phyloP scores from a whole-genome alignment of 208 protist species.

The Acanthamoeba sp. region DNA sequence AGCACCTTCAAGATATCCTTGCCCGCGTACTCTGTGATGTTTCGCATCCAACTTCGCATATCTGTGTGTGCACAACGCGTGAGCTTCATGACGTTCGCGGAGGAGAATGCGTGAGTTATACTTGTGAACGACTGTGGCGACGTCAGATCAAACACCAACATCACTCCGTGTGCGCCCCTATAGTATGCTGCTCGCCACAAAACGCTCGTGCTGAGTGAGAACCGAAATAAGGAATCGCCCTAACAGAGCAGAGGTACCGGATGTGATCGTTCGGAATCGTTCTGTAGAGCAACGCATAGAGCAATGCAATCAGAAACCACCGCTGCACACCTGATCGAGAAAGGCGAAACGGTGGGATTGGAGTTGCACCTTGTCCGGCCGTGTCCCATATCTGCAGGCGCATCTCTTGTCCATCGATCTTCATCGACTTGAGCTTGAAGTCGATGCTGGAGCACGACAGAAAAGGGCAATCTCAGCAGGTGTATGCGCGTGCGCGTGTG shows the following conservation, averaged over 20 bases:
- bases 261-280: not conserved
- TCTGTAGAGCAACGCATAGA: not conserved
- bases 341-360: not conserved
- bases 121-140: not conserved
- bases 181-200: not conserved
- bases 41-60: not conserved
- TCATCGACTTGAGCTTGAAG: conserved; percentile 14
- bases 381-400: conserved; percentile 9
- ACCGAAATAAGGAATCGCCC: no score
- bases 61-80: not conserved
- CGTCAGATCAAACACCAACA: conserved; percentile 4
- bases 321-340: not conserved
- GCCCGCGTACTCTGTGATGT: not conserved
- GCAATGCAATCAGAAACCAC: not conserved
- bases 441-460: not conserved
- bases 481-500: no score
- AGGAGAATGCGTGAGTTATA: not conserved
- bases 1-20: not conserved
- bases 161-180: not conserved
- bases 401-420: not conserved
- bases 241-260: not conserved
- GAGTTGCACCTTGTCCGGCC: not conserved
- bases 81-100: not conserved
- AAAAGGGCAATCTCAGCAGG: not conserved
- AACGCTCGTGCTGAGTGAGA: not conserved